Conservation (phyloP, 331 rosid species). For the Malus hybrid region DNA sequence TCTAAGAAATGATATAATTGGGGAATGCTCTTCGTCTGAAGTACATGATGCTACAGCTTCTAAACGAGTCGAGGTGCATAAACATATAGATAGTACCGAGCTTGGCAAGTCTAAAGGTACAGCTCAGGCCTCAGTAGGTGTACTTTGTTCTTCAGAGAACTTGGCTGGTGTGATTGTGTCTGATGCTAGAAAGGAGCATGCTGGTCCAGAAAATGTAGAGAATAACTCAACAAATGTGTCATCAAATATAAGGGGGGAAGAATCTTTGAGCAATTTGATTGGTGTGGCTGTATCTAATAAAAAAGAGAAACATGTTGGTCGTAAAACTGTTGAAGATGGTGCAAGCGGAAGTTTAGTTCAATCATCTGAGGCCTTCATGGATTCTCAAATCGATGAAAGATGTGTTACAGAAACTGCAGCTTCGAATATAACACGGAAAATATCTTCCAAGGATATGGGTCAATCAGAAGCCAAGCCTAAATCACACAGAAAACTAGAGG, state of each 20-base stretch:
- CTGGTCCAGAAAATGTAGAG: background rate
- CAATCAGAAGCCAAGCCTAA: background rate
- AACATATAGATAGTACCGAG: background rate
- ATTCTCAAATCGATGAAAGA: background rate
- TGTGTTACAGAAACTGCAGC: background rate
- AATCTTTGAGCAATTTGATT: background rate
- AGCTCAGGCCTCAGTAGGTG: background rate
- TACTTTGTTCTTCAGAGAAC: slow-evolving; percentile 8
- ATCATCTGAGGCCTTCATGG: background rate
- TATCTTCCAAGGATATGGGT: background rate
- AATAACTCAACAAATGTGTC: background rate
- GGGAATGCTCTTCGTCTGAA: slow-evolving; percentile 9
- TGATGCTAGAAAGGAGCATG: background rate
- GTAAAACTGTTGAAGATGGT: background rate
- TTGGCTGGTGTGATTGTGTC: background rate
- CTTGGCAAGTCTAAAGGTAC: background rate
- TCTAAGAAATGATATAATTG: background rate
- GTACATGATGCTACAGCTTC: background rate
- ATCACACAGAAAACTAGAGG: background rate
- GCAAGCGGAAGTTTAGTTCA: background rate
- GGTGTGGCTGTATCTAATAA: background rate
- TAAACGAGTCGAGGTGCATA: background rate
- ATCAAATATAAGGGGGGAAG: background rate
- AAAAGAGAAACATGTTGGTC: background rate
- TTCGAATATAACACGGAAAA: background rate